Evolutionary conservation across 2,329 filamentous ascomycete genomes (phyloP).

Genomic region (Fusarium devonianum): DNA sequence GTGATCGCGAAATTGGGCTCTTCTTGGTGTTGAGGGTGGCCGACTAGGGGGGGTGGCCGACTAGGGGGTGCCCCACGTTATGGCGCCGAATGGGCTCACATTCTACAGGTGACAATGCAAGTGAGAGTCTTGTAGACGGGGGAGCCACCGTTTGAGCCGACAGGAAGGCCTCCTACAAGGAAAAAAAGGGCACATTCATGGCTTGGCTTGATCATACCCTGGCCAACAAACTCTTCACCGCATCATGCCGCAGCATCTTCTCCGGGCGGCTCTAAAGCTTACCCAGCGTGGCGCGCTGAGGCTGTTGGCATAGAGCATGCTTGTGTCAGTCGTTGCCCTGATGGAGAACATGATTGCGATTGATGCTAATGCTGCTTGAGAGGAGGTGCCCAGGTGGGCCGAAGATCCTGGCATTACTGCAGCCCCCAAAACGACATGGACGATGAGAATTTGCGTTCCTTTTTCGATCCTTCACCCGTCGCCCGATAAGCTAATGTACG

Average conservation of each 20-base stretch:
- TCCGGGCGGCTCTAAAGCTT: slow-evolving; percentile 1
- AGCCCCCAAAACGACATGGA: not conserved
- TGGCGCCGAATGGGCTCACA: slow-evolving; percentile 11
- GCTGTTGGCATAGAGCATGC: slow-evolving; percentile 1
- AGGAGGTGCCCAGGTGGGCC: slow-evolving; percentile 10
- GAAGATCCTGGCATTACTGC: slow-evolving; percentile 4
- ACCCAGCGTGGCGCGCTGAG: not conserved
- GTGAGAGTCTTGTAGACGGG: slow-evolving; percentile 4
- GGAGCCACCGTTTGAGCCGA: slow-evolving; percentile 15
- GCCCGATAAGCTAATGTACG: slow-evolving; percentile 4
- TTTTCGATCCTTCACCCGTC: not conserved
- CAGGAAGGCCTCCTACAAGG: not conserved
- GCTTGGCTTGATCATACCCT: slow-evolving; percentile 4
- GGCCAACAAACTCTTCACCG: slow-evolving; percentile 1
- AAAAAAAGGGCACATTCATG: too few relatives aligned
- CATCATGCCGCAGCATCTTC: not conserved
- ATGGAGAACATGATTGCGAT: not conserved
- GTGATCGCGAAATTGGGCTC: too few relatives aligned
- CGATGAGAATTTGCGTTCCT: not conserved
- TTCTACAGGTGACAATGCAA: slow-evolving; percentile 18
- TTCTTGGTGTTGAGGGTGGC: too few relatives aligned
- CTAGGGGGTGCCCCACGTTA: too few relatives aligned
- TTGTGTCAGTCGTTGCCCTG: slow-evolving; percentile 9
- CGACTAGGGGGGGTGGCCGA: too few relatives aligned
- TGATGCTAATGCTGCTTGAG: slow-evolving; percentile 3